Evolutionary conservation across 148 eudicot genomes (phyloP).

Genomic region (Fagopyrum esculentum): DNA sequence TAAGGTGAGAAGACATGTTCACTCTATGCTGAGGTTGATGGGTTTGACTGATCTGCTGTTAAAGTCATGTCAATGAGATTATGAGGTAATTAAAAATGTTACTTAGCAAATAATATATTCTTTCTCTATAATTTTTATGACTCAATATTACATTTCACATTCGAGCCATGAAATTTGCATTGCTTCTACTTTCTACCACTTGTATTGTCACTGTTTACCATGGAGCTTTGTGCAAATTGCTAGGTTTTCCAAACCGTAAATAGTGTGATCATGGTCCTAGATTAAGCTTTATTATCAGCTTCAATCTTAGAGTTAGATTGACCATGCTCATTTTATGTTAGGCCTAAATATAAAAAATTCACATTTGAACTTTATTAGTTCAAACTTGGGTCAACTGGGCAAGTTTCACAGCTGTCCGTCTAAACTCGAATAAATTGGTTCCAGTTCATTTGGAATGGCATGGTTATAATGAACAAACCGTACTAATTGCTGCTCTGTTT

Average conservation of each 20-base stretch:
- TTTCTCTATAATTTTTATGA: no score
- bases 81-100: no score
- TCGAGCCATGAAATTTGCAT: no score
- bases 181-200: background rate
- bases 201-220: no score
- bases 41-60: no score
- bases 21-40: no score
- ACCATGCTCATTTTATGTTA: no score
- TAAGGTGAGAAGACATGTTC: no score
- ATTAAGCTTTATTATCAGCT: background rate
- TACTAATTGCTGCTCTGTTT: background rate
- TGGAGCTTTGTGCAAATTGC: background rate
- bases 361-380: background rate
- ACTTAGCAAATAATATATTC: no score
- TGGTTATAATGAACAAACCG: background rate
- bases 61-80: no score
- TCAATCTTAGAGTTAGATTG: background rate
- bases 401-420: background rate
- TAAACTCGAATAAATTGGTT: background rate
- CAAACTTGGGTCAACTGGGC: background rate
- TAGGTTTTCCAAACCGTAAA: background rate
- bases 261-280: background rate
- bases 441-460: background rate
- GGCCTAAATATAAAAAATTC: background rate
- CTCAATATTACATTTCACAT: no score